Base-by-base conservation (phyloP, 2,329 filamentous ascomycete genomes). In the Phoma sp. region DNA sequence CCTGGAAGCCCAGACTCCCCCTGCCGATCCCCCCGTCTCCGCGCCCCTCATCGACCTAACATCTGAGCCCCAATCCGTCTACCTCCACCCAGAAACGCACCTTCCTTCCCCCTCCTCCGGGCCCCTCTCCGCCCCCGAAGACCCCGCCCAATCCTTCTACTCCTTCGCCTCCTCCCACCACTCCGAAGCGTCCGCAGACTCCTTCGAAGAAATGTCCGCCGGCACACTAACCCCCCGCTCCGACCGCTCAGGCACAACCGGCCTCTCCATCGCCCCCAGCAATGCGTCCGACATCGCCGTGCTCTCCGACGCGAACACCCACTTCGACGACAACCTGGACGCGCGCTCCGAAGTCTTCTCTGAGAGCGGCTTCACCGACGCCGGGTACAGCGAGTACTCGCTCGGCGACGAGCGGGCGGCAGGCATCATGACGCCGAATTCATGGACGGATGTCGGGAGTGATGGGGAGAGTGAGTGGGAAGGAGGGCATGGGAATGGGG, bases 381-480 rank as follows among this genome's bases (percentile, higher is more conserved):
- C 71, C 10, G 68, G 59, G 0, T 73, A 72, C 52, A 71, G 70
- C 36, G 73, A 74, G 42, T 55, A 67, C 4, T 60, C 61, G 11
- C 44, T 61, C 11, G 61, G 55, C 0, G 61, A 65, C 18, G 41
- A 59, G 7, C 29, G 29, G 29, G 11, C 29, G n/a, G 50, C 65
- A 0, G 74, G 74, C 13, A 61, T 70, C 13, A 67, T 70, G 66
- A 77, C 75, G 6, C 75, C 75, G 8, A 68, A 58, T 11, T 71
- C 67, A 23, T 77, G 75, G 75, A 74, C 72, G 35, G 74, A 77
- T 51, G 68, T 77, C 8, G 75, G 72, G 2, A 75, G 72, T 52
- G 74, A 76, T 41, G 68, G 70, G 38, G 73, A 71, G 53, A 76
- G 74, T 33, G 74, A 77, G 45, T 73, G 66, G 63, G 73, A 67